phyloP scores from a whole-genome alignment of 1,139 yeast genomes.

The Yamadazyma conglobata region DNA sequence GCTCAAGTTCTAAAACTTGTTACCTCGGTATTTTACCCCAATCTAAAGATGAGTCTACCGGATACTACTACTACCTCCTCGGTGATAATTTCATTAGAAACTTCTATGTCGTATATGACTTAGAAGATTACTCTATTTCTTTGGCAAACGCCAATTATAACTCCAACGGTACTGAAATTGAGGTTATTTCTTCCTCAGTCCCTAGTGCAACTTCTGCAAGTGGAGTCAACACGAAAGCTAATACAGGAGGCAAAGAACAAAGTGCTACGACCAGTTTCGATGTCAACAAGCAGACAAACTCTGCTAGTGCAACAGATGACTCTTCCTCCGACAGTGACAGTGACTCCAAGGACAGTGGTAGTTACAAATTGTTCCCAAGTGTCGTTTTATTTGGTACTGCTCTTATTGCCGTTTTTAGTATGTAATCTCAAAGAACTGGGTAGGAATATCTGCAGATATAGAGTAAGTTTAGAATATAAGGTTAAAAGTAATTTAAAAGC shows the following conservation, averaged over 20 bases:
- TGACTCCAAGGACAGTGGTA: background rate
- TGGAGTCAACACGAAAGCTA: slow-evolving; percentile 4
- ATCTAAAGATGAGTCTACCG: slow-evolving; percentile 1
- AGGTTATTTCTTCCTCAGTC: slow-evolving; percentile 19
- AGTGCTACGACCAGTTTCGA: background rate
- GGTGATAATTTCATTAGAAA: slow-evolving; percentile 74
- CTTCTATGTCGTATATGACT: slow-evolving; percentile 74
- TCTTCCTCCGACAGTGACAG: slow-evolving; percentile 1
- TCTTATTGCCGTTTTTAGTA: background rate
- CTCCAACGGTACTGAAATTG: slow-evolving; percentile 33
- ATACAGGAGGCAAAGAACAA: slow-evolving; percentile 5
- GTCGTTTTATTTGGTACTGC: background rate
- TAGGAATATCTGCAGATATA: no score
- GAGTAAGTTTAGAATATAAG: no score
- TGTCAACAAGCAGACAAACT: background rate
- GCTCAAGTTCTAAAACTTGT: slow-evolving; percentile 14
- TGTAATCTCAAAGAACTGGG: no score
- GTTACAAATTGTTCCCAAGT: slow-evolving; percentile 1
- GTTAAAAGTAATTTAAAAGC: no score
- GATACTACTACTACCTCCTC: slow-evolving; percentile 24
- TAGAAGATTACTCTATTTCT: slow-evolving; percentile 59
- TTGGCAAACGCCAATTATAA: slow-evolving; percentile 57
- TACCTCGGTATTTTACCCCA: slow-evolving; percentile 12
- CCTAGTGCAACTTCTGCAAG: slow-evolving; percentile 45
- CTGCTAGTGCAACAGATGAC: slow-evolving; percentile 17